Conservation (phyloP, 1,139 yeast species). For the Nadsonia starkeyi-henricii region DNA sequence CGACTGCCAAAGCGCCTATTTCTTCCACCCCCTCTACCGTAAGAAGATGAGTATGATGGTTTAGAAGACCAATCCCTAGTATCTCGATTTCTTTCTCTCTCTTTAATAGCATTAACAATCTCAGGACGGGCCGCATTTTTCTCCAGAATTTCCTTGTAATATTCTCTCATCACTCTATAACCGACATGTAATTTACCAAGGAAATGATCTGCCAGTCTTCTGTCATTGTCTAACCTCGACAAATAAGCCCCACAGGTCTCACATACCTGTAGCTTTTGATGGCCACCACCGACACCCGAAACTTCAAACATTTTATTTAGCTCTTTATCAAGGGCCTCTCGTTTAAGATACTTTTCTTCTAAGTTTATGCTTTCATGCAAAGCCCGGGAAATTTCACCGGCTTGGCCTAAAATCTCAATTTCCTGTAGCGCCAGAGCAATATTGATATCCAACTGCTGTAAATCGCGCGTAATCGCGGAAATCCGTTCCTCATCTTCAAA, state of each 20-base stretch:
- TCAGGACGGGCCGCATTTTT: conserved; percentile 14
- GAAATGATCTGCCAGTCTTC: conserved; percentile 84
- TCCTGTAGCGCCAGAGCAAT: conserved; percentile 64
- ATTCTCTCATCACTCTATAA: conserved; percentile 59
- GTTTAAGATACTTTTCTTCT: conserved; percentile 28
- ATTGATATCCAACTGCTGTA: conserved; percentile 52
- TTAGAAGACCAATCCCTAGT: neutral
- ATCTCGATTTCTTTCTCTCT: neutral
- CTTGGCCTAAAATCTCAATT: conserved; percentile 39
- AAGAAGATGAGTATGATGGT: neutral
- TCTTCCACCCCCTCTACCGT: neutral
- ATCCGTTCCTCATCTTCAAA: conserved; percentile 63
- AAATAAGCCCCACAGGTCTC: conserved; percentile 84
- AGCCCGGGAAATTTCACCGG: conserved; percentile 40
- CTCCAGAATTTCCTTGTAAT: conserved; percentile 35
- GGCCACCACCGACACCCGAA: conserved; percentile 71
- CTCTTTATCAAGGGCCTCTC: conserved; percentile 29
- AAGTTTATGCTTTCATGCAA: conserved; percentile 31
- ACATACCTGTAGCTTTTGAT: conserved; percentile 84
- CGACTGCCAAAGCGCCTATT: neutral
- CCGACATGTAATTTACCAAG: conserved; percentile 79
- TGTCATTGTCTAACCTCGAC: conserved; percentile 75
- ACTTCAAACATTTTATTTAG: conserved; percentile 33
- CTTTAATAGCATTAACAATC: neutral
- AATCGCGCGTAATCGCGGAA: conserved; percentile 44